Evolutionary conservation across 2,329 filamentous ascomycete species (phyloP), one percentile per base, ranked within the genome.

Genomic region (Calonectria hawksworthii): DNA sequence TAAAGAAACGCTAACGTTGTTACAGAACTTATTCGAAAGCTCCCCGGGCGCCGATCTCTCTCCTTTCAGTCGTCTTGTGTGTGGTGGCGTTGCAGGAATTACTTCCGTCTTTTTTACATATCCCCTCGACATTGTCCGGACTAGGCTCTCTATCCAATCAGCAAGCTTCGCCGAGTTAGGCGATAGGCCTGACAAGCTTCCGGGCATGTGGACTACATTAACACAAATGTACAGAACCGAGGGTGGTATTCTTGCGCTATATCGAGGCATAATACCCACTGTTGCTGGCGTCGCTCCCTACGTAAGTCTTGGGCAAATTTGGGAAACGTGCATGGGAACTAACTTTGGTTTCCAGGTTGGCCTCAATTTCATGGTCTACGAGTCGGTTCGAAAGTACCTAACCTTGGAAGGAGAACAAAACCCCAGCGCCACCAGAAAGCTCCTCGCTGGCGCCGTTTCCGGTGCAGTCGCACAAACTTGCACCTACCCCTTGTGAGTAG

Each of bases 361-460:
- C 50, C 89, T 99, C 70, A 99, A 99, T 85, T 99, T 99, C 85
- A 99, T 99, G 96, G 95, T 95, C 8, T 99, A 99, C 86, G 97
- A 99, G 85, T 94, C 94, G 64, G 93, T 96, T 73, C 93, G 97
- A 75, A 92, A 93, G 81, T 93, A 94, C 79, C 89, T 99, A 79
- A 99, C 97, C 0, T 94, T 93, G 1, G 95, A 98, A 67, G 97
- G 97, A 56, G 93, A 98, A 76, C 91, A 94, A 82, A 95, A 98
- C 78, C 97, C 97, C 0, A 92, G 89, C 75, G 91, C 95, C 1
- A 85, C 92, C 68, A 93, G 96, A 69, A 99, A 99, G 84, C 89
- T 99, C 52, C 90, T 93, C 34, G 96, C 97, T 5, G 97, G 97
- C 72, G 97, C 97, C 18, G 92, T 99, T 68, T 98, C 96, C n/a